Percentiles rank a stretch among this genome's conserved stretches.
Conservation (phyloP, 805 yeast species). For the Wickerhamomyces rabaulensis region DNA sequence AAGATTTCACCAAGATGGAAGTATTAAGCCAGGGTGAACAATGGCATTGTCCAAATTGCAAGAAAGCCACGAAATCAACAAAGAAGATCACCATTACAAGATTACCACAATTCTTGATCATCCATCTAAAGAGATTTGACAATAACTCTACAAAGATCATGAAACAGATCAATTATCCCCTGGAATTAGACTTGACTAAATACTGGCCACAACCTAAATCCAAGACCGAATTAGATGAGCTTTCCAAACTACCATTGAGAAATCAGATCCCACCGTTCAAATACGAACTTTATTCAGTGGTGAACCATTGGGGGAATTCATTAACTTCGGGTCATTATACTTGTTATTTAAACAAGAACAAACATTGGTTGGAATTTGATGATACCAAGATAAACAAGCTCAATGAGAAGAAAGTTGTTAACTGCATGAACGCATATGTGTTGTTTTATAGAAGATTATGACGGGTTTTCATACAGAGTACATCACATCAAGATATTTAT, state of each 20-base stretch:
- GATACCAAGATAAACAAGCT: slow-evolving; percentile 62
- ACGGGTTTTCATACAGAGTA: no score
- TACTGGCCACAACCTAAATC: slow-evolving; percentile 12
- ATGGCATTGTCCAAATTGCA: slow-evolving; percentile 82
- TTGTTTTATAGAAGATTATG: slow-evolving; percentile 57
- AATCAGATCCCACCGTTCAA: slow-evolving; percentile 79
- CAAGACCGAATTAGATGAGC: slow-evolving; percentile 4
- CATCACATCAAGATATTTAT: no score
- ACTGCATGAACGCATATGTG: slow-evolving; percentile 69
- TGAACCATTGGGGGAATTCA: slow-evolving; percentile 71
- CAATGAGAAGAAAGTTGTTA: slow-evolving; percentile 51
- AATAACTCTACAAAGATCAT: slow-evolving; percentile 25
- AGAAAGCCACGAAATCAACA: slow-evolving; percentile 53
- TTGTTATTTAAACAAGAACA: slow-evolving; percentile 56
- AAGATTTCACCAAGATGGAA: slow-evolving; percentile 73
- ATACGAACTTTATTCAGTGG: slow-evolving; percentile 74
- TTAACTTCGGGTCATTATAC: slow-evolving; percentile 89
- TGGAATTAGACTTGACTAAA: slow-evolving; percentile 45
- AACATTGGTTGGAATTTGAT: slow-evolving; percentile 73
- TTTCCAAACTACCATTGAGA: slow-evolving; percentile 51
- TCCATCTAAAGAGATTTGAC: slow-evolving; percentile 81
- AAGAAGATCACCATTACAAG: slow-evolving; percentile 71
- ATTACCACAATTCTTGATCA: slow-evolving; percentile 71
- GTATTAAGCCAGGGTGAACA: slow-evolving; percentile 69
- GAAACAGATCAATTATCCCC: slow-evolving; percentile 68